Base-by-base conservation (phyloP, 164 flowering plant genomes). In the Chimonanthus salicifolius region DNA sequence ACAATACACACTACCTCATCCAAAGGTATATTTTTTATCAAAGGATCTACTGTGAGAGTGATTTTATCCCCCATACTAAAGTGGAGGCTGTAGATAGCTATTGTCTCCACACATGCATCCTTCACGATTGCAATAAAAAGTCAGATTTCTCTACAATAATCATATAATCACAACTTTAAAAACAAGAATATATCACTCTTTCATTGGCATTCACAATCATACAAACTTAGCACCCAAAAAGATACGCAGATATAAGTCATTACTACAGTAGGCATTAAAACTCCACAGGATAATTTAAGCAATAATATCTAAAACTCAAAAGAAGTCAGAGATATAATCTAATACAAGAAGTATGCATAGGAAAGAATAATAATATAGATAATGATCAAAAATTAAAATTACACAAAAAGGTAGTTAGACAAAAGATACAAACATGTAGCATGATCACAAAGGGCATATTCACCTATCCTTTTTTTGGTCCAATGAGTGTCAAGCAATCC, bases 31-130 rank as follows among this genome's bases (percentile, higher is more conserved):
- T 65, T 71, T 67, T 69, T 80, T 20, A 73, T 67, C 67, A 84
- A 76, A 74, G 88, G 77, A 33, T 86, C 89, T 66, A 81, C 49
- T 3, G 81, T 72, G 63, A 88, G 78, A 67, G 5, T 72, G 44
- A 80, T 65, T 82, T 74, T 85, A 64, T 88, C 94, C 67, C 86
- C 89, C 33, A 64, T 43, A 72, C 74, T 77, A 76, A 70, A 82
- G 58, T 49, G 83, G 10, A 92, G 80, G 65, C 65, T 48, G 73
- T 71, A 83, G 51, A 88, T 63, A 66, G 44, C 74, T 74, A 94
- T 77, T 67, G 69, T 74, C 72, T 84, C 86, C 76, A 9, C 60
- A 76, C 80, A 80, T 65, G 75, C 78, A 50, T 88, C 94, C 98
- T 93, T 79, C 78, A 84, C 60, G 78, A 47, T 69, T 68, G 4